Base-by-base conservation (phyloP, 352 stramenopile genomes). In the Pythium insidiosum region DNA sequence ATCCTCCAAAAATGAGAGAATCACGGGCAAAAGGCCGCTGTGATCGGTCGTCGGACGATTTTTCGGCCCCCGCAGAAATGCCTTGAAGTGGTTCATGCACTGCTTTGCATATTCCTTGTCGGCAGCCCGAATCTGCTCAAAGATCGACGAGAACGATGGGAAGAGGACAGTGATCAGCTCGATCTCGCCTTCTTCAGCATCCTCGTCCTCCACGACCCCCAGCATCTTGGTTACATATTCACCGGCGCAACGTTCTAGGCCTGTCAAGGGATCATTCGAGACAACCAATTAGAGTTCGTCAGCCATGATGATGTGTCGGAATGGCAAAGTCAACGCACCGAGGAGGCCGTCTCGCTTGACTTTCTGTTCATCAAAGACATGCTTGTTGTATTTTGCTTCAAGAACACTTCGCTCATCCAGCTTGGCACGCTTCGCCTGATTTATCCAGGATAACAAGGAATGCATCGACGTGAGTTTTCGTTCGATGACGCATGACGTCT, bases 161-260 rank as follows among this genome's bases (percentile, higher is more conserved):
- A 95, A 95, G 18, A 93, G 38, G 38, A 63, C 75, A 65, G 87
- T 88, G 35, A 93, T 66, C 40, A 94, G 68, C 48, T 82, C 61
- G 50, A 94, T 74, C 50, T 88, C 71, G 13, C 80, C 80, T 36
- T 88, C 80, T 45, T 92, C 80, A 2, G 70, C 44, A 55, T 92
- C 76, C 39, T 89, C 73, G 40, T 54, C 61, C 43, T 95, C 84
- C 6, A 94, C 61, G 31, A 94, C 74, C 23, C 88, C 58, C 19
- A 93, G 71, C 68, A 95, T 95, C 54, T 84, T 75, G 36, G 76
- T 73, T 30, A 95, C 68, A 39, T 79, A 88, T 38, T 95, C 84
- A n/a, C 83, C 84, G 12, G 77, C 76, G 44, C 79, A 94, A 3
- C 84, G 65, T 44, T 95, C 81, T 15, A 95, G 53, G 43, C 74